Evolutionary conservation across 106 monocot species (phyloP).

Genomic region (Acorus gramineus): DNA sequence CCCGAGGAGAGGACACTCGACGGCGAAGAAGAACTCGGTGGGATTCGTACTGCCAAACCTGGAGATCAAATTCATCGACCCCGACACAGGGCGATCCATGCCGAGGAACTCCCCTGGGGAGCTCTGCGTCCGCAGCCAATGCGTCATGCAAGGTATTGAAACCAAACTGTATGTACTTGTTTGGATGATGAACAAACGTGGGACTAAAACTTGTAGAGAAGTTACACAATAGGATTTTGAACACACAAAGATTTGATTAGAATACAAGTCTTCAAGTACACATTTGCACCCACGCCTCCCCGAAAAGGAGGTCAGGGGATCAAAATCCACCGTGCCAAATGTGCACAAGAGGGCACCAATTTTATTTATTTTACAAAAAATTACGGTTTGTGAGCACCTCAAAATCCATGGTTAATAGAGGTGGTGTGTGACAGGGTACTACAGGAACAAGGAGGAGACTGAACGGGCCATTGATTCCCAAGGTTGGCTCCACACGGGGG

Average conservation of each 20-base stretch:
- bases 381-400: no score
- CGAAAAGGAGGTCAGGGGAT: no score
- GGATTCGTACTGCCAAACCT: constrained; percentile 86
- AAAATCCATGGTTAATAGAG: background rate
- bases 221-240: no score
- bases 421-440: constrained; percentile 36
- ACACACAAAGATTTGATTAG: no score
- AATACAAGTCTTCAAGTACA: no score
- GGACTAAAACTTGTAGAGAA: no score
- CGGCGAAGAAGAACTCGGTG: constrained; percentile 77
- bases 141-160: constrained; percentile 69
- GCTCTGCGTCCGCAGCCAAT: constrained; percentile 77
- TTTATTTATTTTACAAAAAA: no score
- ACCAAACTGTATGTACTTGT: background rate
- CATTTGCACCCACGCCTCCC: no score
- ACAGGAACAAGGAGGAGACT: constrained; percentile 70
- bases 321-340: no score
- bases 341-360: no score
- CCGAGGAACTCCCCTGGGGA: constrained; percentile 60
- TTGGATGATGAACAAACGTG: no score
- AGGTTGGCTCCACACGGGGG: constrained; percentile 90
- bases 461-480: constrained; percentile 40
- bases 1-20: constrained; percentile 28
- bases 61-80: constrained; percentile 82
- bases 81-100: constrained; percentile 51